Percentiles rank a stretch among this genome's conserved stretches.
Conservation (phyloP, 768 basidiomycete species). For the Termitomyces heimii region DNA sequence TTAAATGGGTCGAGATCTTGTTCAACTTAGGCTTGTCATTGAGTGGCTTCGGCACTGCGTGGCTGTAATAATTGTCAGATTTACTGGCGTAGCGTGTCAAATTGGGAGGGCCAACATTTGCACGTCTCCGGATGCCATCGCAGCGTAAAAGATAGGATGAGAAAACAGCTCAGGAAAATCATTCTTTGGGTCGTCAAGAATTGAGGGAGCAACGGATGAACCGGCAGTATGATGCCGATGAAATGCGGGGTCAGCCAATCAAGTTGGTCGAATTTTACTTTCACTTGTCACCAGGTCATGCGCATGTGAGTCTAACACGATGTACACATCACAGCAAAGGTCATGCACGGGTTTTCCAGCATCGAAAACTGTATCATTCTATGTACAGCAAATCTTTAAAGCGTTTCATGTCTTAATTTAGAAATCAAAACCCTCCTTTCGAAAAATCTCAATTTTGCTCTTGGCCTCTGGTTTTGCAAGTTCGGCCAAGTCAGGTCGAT, state of each 20-base stretch:
- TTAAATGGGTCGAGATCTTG: conserved; percentile 67
- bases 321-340: no score
- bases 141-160: neutral
- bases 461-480: conserved; percentile 58
- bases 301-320: neutral
- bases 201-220: neutral
- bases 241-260: conserved; percentile 18
- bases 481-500: conserved; percentile 78
- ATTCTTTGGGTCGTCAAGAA: neutral
- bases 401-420: conserved; percentile 50
- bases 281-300: neutral
- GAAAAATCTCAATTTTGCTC: conserved; percentile 65
- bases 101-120: conserved; percentile 14
- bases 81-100: neutral
- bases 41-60: conserved; percentile 31
- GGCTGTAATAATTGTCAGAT: conserved; percentile 23
- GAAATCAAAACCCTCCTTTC: conserved; percentile 85
- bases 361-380: neutral
- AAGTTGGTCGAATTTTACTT: conserved; percentile 3
- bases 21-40: conserved; percentile 46
- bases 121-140: conserved; percentile 49
- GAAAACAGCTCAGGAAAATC: neutral
- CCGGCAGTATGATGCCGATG: conserved; percentile 6
- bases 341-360: neutral
- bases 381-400: neutral